These are phyloP conservation scores for Torulaspora microellipsoides DNA, from an alignment of 805 yeast genomes.

Conservation along the genomic window DNA sequence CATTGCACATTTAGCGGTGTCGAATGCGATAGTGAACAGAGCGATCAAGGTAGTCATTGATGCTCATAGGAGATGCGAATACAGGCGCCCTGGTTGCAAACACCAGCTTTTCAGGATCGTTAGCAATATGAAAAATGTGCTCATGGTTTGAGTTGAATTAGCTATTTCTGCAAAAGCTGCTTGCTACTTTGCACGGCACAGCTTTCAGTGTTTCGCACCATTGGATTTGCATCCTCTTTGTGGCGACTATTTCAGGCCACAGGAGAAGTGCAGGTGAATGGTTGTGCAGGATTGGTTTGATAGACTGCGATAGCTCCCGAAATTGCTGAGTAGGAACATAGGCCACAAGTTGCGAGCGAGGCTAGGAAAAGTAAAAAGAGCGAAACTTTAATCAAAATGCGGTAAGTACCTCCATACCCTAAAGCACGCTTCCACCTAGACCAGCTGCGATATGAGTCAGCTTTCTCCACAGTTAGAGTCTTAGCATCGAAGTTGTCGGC, in stretches of 20 bases:
- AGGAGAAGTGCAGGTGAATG: constrained; percentile 15
- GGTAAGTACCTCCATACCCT: constrained; percentile 18
- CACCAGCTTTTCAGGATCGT: too few species aligned
- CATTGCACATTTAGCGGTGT: too few species aligned
- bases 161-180: too few species aligned
- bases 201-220: too few species aligned
- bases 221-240: too few species aligned
- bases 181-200: too few species aligned
- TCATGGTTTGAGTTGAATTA: too few species aligned
- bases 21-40: too few species aligned
- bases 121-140: too few species aligned
- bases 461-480: constrained; percentile 12
- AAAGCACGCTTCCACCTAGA: constrained; percentile 37
- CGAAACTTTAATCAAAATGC: constrained; percentile 19
- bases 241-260: constrained; percentile 11
- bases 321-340: constrained; percentile 15
- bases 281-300: constrained; percentile 13
- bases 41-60: too few species aligned
- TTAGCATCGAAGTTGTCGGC: constrained; percentile 33
- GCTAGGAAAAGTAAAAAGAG: constrained; percentile 33
- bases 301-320: constrained; percentile 13
- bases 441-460: constrained; percentile 15
- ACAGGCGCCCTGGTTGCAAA: too few species aligned
- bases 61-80: too few species aligned
- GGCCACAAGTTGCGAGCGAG: constrained; percentile 15